Evolutionary conservation across 1,284 basidiomycete species (phyloP), one percentile per base, ranked within the genome.

Genomic region (Ceratobasidium sp.): DNA sequence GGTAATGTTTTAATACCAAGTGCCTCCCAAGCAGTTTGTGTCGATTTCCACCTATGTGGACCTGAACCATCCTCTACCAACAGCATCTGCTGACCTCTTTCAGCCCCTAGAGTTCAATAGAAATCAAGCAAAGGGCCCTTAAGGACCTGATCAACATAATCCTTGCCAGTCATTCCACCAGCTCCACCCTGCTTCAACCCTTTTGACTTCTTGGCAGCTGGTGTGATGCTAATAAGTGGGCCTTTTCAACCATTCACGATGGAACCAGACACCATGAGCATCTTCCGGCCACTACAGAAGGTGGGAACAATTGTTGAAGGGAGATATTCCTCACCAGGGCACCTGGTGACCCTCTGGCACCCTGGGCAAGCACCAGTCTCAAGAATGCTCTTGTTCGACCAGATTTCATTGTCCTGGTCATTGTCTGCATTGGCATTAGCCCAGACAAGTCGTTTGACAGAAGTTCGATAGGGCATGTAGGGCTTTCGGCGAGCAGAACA

Each of bases 61-160:
- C 37, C 37, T 0, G 54, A 39, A 0, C 54, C 54, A 69, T 69
- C 66, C 27, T 43, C 66, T 6, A 69, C 54, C 8, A 69, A 16
- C 1, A 58, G 39, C 22, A 69, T 39, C 22, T 69, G 27, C 11
- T 46, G 54, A 29, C 66, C 54, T 27, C 39, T 11, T 11, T 53
- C 48, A 13, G 31, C 22, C 53, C 34, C 34, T 13, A 69, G n/a
- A 1, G 2, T 29, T 1, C 13, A 5, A 3, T 37, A 13, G n/a
- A 56, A 69, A 3, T 69, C 66, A 37, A 58, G 22, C 13, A 69
- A 29, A 31, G 66, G 66, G 1, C 66, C 66, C 0, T n/a, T 19
- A 29, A 69, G 7, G 22, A 69, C 66, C 54, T 69, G 66, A 6
- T 11, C 14, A 1, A 41, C 39, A 59, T 58, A 69, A 7, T 31